Conservation (phyloP, 495 filamentous ascomycete genomes). For the Podospora pseudoanserina region DNA sequence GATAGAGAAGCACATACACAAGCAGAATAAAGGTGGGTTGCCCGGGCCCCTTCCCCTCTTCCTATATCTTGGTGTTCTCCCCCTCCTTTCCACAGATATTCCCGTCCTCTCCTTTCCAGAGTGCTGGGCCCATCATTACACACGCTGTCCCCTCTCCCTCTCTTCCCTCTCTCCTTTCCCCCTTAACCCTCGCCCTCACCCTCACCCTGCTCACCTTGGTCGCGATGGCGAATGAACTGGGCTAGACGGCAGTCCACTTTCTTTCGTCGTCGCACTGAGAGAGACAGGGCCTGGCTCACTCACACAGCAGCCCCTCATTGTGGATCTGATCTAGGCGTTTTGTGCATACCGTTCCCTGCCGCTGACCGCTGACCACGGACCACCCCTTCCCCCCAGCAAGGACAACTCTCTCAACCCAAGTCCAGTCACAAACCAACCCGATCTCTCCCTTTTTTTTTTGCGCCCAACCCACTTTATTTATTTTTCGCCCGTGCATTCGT, state of each 20-base stretch:
- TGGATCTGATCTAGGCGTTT: conserved; percentile 26
- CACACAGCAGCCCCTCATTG: conserved; percentile 8
- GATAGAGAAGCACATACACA: background rate
- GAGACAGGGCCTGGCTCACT: conserved; percentile 8
- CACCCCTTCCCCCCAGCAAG: background rate
- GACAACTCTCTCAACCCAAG: background rate
- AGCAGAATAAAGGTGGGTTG: background rate
- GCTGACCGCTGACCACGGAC: conserved; percentile 23
- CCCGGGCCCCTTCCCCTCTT: background rate
- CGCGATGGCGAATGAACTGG: conserved; percentile 27
- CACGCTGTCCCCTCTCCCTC: conserved; percentile 7
- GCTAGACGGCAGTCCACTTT: conserved; percentile 18
- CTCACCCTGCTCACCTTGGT: conserved; percentile 9
- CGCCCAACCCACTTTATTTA: conserved; percentile 24
- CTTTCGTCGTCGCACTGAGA: conserved; percentile 15
- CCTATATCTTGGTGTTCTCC: conserved; percentile 1
- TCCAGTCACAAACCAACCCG: conserved; percentile 2
- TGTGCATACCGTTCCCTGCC: conserved; percentile 19
- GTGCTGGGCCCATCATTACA: conserved; percentile 5
- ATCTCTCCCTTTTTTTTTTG: conserved; percentile 16
- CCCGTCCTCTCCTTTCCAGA: background rate
- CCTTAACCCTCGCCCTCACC: background rate
- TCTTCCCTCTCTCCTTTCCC: background rate
- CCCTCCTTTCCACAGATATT: conserved; percentile 3
- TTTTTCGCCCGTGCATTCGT: conserved; percentile 7